Base-by-base conservation (phyloP, 768 basidiomycete species). In the Mycena floridula region DNA sequence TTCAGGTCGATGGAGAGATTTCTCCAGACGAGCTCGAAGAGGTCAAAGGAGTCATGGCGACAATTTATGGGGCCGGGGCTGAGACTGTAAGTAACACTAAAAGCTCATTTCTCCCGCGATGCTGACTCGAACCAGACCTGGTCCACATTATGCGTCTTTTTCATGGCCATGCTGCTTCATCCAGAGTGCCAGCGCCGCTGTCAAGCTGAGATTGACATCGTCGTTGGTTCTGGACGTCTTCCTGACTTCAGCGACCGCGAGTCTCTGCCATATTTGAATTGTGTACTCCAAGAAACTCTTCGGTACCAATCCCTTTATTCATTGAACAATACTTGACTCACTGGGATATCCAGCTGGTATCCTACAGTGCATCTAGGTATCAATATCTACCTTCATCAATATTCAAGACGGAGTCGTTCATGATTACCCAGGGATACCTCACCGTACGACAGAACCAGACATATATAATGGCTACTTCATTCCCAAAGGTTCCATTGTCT, bases 401-500 rank as follows among this genome's bases (percentile, higher is more conserved):
- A 44, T 15, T 26, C 11, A 12, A 11, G 8, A 22, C 9, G 16
- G 26, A 4, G 23, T 37, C 47, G 42, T 28, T 5, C 35, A 37
- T 23, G 35, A 23, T 15, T 46, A 0, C 30, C 40, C 42, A 58
- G 62, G 59, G 4, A 44, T 63, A n/a, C 59, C 62, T 5, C 67
- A 66, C 40, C 49, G 54, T 13, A 48, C 55, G 3, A 50, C 53
- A n/a, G 53, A 64, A 26, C 68, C 72, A 43, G 73, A 70, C 40
- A 44, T 64, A 13, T 73, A 73, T 46, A 57, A 66, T 7, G 65
- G 65, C 8, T 62, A 61, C 39, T 52, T 61, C 32, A 71, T 72
- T 20, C 66, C 72, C 3, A 62, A 68, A 51, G 74, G 70, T 49
- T 60, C 63, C 23, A 57, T 67, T 40, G 53, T 72, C 40, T 54